These are phyloP conservation scores for Microthlaspi erraticum DNA, from an alignment of 345 rosid species.

Conservation along the genomic window DNA sequence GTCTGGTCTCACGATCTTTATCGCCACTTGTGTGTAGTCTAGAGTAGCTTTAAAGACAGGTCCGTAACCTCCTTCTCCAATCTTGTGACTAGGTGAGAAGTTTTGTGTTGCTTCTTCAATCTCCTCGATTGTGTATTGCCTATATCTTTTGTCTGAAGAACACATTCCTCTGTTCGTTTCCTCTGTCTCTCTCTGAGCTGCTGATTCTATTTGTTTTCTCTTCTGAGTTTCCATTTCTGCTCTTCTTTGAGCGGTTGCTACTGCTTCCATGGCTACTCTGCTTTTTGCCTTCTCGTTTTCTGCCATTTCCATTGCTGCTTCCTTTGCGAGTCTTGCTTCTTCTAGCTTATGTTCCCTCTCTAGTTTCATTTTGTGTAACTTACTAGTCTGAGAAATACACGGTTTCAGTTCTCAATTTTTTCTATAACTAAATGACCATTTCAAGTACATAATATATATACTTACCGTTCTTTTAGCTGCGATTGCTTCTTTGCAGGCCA, in stretches of 20 bases:
- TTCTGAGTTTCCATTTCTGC: constrained; percentile 42
- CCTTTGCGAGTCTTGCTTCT: constrained; percentile 44
- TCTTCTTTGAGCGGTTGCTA: constrained; percentile 32
- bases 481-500: constrained; percentile 43
- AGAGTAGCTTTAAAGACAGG: constrained; percentile 49
- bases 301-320: constrained; percentile 43
- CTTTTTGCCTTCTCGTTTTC: constrained; percentile 46
- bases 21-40: constrained; percentile 53
- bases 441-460: neutral
- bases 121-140: constrained; percentile 55
- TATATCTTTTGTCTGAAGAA: constrained; percentile 28
- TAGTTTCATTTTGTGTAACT: constrained; percentile 37
- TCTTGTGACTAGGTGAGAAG: constrained; percentile 31
- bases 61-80: constrained; percentile 48
- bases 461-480: constrained; percentile 45
- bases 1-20: constrained; percentile 53
- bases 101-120: constrained; percentile 49
- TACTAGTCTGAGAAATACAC: constrained; percentile 35
- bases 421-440: neutral
- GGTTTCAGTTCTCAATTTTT: neutral
- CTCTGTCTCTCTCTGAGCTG: neutral
- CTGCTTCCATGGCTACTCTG: constrained; percentile 43
- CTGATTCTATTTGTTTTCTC: constrained; percentile 33
- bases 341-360: constrained; percentile 36
- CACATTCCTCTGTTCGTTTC: neutral